Percentiles rank a stretch among this genome's conserved stretches.
Conservation (phyloP, 768 basidiomycete species). For the Chalciporus chontae region DNA sequence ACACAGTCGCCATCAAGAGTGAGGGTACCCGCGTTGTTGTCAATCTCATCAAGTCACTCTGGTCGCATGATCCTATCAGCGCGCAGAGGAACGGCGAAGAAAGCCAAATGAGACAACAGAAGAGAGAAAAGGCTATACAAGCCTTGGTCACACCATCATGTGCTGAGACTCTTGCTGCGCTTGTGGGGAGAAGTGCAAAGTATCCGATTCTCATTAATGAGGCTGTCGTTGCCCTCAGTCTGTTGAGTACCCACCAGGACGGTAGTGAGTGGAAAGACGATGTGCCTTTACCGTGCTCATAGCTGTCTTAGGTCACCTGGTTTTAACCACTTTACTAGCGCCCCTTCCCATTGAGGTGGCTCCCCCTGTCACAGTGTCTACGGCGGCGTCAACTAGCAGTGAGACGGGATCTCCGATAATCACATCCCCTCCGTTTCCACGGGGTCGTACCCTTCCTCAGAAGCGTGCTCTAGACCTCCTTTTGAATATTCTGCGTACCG, state of each 20-base stretch:
- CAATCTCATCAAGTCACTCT: constrained; percentile 78
- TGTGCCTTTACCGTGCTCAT: constrained; percentile 3
- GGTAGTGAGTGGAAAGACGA: constrained; percentile 50
- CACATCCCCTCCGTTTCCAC: constrained; percentile 36
- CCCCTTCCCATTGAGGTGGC: constrained; percentile 44
- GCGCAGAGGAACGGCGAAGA: constrained; percentile 31
- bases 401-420: constrained; percentile 48
- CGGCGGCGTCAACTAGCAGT: constrained; percentile 40
- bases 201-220: constrained; percentile 89
- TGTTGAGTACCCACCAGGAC: constrained; percentile 62
- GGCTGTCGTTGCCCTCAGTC: constrained; percentile 75
- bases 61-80: constrained; percentile 46
- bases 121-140: constrained; percentile 51
- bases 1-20: constrained; percentile 78
- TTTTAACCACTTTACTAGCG: constrained; percentile 55
- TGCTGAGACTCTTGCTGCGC: constrained; percentile 59
- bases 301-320: constrained; percentile 48
- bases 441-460: constrained; percentile 41
- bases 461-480: constrained; percentile 68
- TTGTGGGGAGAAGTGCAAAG: constrained; percentile 72
- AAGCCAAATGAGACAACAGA: constrained; percentile 41
- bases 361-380: constrained; percentile 32
- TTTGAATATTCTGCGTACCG: constrained; percentile 54
- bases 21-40: constrained; percentile 89
- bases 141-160: constrained; percentile 50